phyloP scores from a whole-genome alignment of 352 stramenopile species.

The Globisporangium apiculatum region DNA sequence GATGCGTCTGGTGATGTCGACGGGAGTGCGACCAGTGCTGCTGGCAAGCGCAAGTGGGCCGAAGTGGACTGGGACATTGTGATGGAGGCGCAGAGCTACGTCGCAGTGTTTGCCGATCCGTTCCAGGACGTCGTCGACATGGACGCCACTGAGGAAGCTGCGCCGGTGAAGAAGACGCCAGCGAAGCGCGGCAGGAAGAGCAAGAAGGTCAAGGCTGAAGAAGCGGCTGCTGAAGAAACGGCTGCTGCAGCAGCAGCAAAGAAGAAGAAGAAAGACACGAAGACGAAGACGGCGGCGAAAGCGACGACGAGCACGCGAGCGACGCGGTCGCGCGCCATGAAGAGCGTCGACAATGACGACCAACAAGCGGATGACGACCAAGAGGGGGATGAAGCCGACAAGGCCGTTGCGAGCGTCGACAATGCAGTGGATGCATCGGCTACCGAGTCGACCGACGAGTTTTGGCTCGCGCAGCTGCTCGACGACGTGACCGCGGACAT shows the following conservation, averaged over 20 bases:
- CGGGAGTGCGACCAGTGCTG: background rate
- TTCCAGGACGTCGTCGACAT: background rate
- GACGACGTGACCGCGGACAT: conserved; percentile 77
- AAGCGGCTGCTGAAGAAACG: background rate
- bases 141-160: conserved; percentile 5
- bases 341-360: background rate
- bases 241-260: too few species aligned
- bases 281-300: background rate
- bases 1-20: background rate
- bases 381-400: conserved; percentile 6
- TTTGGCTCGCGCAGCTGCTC: conserved; percentile 64
- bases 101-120: conserved; percentile 44
- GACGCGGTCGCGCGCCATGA: background rate
- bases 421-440: background rate
- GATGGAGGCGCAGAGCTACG: conserved; percentile 52
- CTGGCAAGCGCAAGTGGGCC: conserved; percentile 54
- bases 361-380: conserved; percentile 5
- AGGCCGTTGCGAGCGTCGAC: too few species aligned
- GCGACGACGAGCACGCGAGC: background rate
- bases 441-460: conserved; percentile 20
- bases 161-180: background rate
- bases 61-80: conserved; percentile 65
- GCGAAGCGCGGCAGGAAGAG: background rate
- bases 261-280: conserved; percentile 5
- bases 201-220: background rate